phyloP scores from a whole-genome alignment of 2,329 filamentous ascomycete genomes.

The Chrysoporthe cubensis region DNA sequence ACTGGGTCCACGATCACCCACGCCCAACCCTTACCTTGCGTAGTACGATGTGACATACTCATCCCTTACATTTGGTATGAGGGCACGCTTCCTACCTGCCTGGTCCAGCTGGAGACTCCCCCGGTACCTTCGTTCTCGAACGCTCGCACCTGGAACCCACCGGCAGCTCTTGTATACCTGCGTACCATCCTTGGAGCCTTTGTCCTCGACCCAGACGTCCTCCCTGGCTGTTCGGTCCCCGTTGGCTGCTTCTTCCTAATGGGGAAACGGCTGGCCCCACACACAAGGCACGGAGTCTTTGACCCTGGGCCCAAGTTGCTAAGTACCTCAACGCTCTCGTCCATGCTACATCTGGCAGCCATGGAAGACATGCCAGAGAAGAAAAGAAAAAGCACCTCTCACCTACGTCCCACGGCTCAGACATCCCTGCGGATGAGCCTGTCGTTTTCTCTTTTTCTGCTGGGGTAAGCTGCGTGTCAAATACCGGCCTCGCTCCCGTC shows the following conservation, averaged over 20 bases:
- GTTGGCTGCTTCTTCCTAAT: conserved; percentile 21
- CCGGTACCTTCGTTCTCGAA: conserved; percentile 10
- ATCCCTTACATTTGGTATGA: conserved; percentile 18
- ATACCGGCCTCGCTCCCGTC: conserved; percentile 25
- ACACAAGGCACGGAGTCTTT: conserved; percentile 8
- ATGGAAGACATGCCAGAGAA: conserved; percentile 16
- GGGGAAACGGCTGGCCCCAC: conserved; percentile 20
- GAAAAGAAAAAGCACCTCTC: conserved; percentile 10
- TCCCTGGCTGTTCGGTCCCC: conserved; percentile 13
- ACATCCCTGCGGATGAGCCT: conserved; percentile 6
- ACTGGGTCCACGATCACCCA: conserved; percentile 23
- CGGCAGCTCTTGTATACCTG: conserved; percentile 15
- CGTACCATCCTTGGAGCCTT: conserved; percentile 16
- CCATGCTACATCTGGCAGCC: conserved; percentile 9
- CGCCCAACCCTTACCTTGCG: conserved; percentile 10
- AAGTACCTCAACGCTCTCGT: neutral
- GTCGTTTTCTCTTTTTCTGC: conserved; percentile 11
- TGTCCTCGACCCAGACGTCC: conserved; percentile 4
- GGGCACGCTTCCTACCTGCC: conserved; percentile 19
- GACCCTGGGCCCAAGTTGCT: conserved; percentile 1
- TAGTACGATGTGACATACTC: conserved; percentile 19
- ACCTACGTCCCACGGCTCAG: conserved; percentile 1
- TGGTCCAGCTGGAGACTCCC: conserved; percentile 8
- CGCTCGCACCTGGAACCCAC: neutral
- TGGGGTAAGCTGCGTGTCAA: conserved; percentile 24